Base-by-base conservation (phyloP, 495 filamentous ascomycete genomes). In the Penicillium bovifimosum region DNA sequence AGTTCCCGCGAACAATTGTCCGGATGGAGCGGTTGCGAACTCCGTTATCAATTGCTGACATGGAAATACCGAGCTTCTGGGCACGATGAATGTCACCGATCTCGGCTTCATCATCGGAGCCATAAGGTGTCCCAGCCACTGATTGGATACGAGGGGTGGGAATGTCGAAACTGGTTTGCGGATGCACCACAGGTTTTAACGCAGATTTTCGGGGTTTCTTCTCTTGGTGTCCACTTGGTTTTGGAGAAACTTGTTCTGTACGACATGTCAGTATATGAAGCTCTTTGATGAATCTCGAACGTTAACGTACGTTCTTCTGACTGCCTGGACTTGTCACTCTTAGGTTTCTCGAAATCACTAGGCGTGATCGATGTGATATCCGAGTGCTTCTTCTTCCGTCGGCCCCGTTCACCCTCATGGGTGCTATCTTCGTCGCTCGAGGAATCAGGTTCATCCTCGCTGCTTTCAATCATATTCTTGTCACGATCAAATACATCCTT, bases 1-100 rank as follows among this genome's bases (percentile, higher is more conserved):
- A 98, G 58, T 96, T 85, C 28, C 93, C 93, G 13, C 93, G 86
- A 41, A 95, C 82, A 49, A 98, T 88, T 26, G 90, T 91, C 6
- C 90, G 86, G 38, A 97, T 83, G 11, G 86, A 86, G 27, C 92
- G 84, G 64, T 92, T 83, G 16, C 87, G 88, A 11, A 85, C 86
- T 14, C 84, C 84, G 20, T 83, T 80, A 54, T 78, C 72, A 55
- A 96, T 86, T 1, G 84, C 77, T 0, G 91, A 95, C 68, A 90
- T 78, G 40, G 81, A 79, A 51, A 96, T 84, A 8, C 84, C 79
- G 39, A 98, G 78, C 45, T 84, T 84, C 65, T 96, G 93, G 0
- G 93, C 93, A 24, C 86, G 80, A 55, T 84, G 85, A 48, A 97
- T 87, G 56, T 96, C 92, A 10, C 77, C 81, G 7, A 91, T 68